These are phyloP conservation scores for Hemileia vastatrix DNA, from an alignment of 1,284 basidiomycete species.

Conservation along the genomic window DNA sequence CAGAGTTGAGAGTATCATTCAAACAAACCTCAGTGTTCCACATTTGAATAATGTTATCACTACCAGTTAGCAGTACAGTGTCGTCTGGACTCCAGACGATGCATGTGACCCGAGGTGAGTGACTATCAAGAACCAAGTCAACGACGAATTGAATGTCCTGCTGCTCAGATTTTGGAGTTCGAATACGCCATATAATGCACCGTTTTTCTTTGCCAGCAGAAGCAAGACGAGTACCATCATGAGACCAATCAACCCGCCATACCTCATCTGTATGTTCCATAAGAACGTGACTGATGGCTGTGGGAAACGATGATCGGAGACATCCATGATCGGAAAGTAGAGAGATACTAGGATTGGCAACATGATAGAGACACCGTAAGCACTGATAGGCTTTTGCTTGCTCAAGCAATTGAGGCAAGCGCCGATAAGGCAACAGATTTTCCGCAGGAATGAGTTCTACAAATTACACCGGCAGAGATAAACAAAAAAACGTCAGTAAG, in stretches of 20 bases:
- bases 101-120: slow-evolving; percentile 64
- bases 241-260: slow-evolving; percentile 91
- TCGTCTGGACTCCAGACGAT: slow-evolving; percentile 87
- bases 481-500: too few relatives aligned
- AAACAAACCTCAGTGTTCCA: slow-evolving; percentile 69
- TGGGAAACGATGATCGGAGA: slow-evolving; percentile 66
- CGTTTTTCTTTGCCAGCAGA: slow-evolving; percentile 76
- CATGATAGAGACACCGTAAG: slow-evolving; percentile 69
- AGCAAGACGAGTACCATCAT: slow-evolving; percentile 72
- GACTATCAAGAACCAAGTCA: slow-evolving; percentile 59
- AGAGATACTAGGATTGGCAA: slow-evolving; percentile 57
- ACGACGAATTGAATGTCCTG: slow-evolving; percentile 45
- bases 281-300: slow-evolving; percentile 69
- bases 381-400: slow-evolving; percentile 76
- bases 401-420: slow-evolving; percentile 71
- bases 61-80: slow-evolving; percentile 64
- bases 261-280: slow-evolving; percentile 84
- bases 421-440: slow-evolving; percentile 81
- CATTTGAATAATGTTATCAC: slow-evolving; percentile 67
- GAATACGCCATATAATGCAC: slow-evolving; percentile 88
- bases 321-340: slow-evolving; percentile 78
- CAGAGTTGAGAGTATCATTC: slow-evolving; percentile 7
- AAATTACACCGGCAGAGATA: too few relatives aligned
- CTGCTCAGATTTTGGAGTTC: too few relatives aligned
- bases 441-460: slow-evolving; percentile 76